phyloP scores from a whole-genome alignment of 441 rosid species.

The Daphne laureola region DNA sequence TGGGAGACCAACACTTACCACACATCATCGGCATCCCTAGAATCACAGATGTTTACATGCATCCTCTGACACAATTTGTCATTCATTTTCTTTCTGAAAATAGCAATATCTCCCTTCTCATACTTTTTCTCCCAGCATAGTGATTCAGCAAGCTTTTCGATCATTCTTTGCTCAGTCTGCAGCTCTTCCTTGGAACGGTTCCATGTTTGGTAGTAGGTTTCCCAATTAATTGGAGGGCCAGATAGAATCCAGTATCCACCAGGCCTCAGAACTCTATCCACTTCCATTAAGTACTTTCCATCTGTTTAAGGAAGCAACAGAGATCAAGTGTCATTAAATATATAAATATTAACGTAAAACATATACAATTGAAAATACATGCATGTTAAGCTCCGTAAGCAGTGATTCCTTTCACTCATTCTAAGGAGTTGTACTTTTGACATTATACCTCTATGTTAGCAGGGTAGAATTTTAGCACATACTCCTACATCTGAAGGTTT shows the following conservation, averaged over 20 bases:
- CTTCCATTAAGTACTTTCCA: constrained; percentile 79
- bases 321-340: constrained; percentile 14
- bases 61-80: constrained; percentile 51
- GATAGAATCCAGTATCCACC: constrained; percentile 93
- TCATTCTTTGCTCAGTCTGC: constrained; percentile 60
- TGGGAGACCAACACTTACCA: constrained; percentile 35
- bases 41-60: constrained; percentile 29
- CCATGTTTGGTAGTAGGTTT: constrained; percentile 75
- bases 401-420: not conserved
- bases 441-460: too few species aligned
- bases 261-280: constrained; percentile 84
- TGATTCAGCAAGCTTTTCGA: constrained; percentile 68
- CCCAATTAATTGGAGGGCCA: constrained; percentile 94
- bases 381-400: too few species aligned
- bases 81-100: constrained; percentile 54
- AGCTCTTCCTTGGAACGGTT: constrained; percentile 63
- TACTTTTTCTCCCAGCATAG: constrained; percentile 96
- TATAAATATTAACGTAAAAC: not conserved
- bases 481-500: too few species aligned
- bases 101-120: constrained; percentile 82
- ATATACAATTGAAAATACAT: too few species aligned
- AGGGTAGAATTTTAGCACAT: too few species aligned
- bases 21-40: constrained; percentile 35
- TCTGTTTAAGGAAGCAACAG: constrained; percentile 32
- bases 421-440: constrained; percentile 1